Evolutionary conservation across 2,329 filamentous ascomycete genomes (phyloP).

Genomic region (Immersiporthe knoxdaviesiana): DNA sequence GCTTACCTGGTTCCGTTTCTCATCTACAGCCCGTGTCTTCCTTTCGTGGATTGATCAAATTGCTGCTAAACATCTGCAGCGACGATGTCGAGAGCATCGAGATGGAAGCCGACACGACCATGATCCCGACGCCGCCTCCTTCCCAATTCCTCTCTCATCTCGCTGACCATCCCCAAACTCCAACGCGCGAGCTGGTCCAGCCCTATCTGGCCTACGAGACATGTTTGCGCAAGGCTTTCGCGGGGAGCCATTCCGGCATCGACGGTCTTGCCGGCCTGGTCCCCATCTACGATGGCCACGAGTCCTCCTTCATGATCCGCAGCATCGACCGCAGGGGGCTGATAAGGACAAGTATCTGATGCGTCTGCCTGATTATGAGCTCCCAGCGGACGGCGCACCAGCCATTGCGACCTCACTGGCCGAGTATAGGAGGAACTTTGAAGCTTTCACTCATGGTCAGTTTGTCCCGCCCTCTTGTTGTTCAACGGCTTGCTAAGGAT

Average conservation of each 20-base stretch:
- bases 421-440: background rate
- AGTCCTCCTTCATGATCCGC: background rate
- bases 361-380: background rate
- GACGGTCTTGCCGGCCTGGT: background rate
- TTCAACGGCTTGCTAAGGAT: background rate
- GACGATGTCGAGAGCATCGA: background rate
- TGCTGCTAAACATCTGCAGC: background rate
- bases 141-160: background rate
- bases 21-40: background rate
- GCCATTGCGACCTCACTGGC: background rate
- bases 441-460: background rate
- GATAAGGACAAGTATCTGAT: background rate
- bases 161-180: background rate
- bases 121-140: background rate
- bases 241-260: background rate
- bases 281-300: background rate
- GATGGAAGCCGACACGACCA: background rate
- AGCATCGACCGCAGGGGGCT: background rate
- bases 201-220: background rate
- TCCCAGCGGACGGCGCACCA: background rate
- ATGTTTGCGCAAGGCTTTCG: background rate
- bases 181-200: background rate
- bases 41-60: background rate
- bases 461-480: background rate
- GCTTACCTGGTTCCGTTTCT: background rate